These are phyloP conservation scores for Trametes pubescens DNA, from an alignment of 1,284 basidiomycete genomes.

Conservation along the genomic window DNA sequence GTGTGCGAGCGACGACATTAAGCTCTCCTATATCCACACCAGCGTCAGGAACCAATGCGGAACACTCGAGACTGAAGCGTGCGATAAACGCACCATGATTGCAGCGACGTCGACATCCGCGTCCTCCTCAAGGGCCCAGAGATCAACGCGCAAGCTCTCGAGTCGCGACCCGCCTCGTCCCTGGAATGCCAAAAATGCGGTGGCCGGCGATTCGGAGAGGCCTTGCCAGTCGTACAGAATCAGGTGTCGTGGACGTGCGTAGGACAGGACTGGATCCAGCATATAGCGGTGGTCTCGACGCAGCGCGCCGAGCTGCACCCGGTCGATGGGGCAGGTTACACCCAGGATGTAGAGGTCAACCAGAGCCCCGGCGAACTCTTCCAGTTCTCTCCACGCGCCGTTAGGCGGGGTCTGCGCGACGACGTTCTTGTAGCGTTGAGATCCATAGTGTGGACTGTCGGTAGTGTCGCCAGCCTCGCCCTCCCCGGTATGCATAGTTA, in stretches of 20 bases:
- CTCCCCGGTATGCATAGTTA: not conserved
- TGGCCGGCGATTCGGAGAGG: not conserved
- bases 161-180: constrained; percentile 1
- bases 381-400: not conserved
- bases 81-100: not conserved
- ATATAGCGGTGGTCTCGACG: not conserved
- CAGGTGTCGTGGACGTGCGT: not conserved
- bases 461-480: not conserved
- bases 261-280: not conserved
- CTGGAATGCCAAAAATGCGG: not conserved
- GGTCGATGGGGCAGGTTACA: not conserved
- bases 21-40: not conserved
- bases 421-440: not conserved
- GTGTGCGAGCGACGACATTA: constrained; percentile 1
- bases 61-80: no score
- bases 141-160: not conserved
- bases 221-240: not conserved
- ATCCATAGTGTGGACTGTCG: not conserved
- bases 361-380: not conserved
- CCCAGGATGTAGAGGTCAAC: not conserved
- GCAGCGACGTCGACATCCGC: not conserved
- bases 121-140: not conserved
- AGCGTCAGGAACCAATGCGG: no score
- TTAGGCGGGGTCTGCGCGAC: not conserved
- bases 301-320: not conserved